phyloP scores from a whole-genome alignment of 2,329 filamentous ascomycete species.

The Pezicula carpinea region DNA sequence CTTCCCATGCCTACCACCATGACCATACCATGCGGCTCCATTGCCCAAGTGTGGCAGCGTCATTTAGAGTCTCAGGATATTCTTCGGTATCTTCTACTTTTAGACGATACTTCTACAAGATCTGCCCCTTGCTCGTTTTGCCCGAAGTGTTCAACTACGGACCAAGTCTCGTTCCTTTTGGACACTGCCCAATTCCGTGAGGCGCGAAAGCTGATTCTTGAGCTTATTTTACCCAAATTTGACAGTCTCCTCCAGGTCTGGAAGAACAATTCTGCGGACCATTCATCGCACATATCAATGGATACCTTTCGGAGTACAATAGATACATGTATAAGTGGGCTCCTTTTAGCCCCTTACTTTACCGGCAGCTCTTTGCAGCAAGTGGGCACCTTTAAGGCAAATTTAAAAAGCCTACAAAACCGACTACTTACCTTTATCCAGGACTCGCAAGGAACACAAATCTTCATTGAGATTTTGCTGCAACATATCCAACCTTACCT shows the following conservation, averaged over 20 bases:
- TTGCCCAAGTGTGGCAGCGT: constrained; percentile 28
- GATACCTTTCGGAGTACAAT: constrained; percentile 25
- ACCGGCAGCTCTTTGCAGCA: constrained; percentile 12
- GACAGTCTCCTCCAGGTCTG: constrained; percentile 21
- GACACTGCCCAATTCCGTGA: constrained; percentile 24
- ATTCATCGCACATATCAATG: constrained; percentile 18
- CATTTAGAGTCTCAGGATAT: constrained; percentile 35
- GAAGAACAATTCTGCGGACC: constrained; percentile 18
- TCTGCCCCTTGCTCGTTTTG: constrained; percentile 16
- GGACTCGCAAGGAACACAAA: constrained; percentile 11
- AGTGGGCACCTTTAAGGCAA: constrained; percentile 12
- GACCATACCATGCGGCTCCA: constrained; percentile 18
- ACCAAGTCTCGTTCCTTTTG: constrained; percentile 10
- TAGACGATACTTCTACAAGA: constrained; percentile 29
- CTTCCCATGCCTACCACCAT: constrained; percentile 6
- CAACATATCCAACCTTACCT: constrained; percentile 25
- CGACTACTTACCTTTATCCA: constrained; percentile 18
- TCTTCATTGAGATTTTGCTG: constrained; percentile 19
- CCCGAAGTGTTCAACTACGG: constrained; percentile 9
- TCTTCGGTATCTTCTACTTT: constrained; percentile 51
- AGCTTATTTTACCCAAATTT: constrained; percentile 25
- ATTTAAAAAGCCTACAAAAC: constrained; percentile 11
- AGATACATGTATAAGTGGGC: constrained; percentile 21
- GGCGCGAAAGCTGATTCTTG: constrained; percentile 24
- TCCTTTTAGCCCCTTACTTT: constrained; percentile 22